Percentiles rank a stretch among this genome's conserved stretches.
Evolutionary conservation across 2,329 filamentous ascomycete genomes (phyloP).

Genomic region (Scortechinia acanthostroma): DNA sequence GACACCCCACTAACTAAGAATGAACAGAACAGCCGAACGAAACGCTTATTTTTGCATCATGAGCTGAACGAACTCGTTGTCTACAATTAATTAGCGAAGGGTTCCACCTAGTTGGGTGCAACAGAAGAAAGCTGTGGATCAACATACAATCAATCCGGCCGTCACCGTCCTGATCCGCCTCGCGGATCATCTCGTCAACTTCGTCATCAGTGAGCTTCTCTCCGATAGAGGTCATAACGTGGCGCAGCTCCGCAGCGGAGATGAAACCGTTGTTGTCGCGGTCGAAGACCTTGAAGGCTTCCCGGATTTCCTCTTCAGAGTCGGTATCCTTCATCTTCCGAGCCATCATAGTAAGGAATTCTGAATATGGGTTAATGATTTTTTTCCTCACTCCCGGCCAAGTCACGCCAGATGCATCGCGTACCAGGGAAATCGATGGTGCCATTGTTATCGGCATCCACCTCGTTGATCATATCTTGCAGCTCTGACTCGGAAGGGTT

Average conservation of each 20-base stretch:
- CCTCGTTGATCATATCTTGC: constrained; percentile 62
- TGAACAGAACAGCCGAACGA: not conserved
- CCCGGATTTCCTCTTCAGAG: constrained; percentile 56
- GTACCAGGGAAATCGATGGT: constrained; percentile 57
- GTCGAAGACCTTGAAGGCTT: constrained; percentile 62
- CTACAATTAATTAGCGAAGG: not conserved
- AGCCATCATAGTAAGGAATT: constrained; percentile 63
- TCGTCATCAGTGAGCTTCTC: constrained; percentile 58
- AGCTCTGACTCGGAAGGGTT: constrained; percentile 56
- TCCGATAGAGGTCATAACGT: constrained; percentile 58
- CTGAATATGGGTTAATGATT: constrained; percentile 17
- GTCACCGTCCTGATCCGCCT: constrained; percentile 58
- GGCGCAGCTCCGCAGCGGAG: constrained; percentile 50
- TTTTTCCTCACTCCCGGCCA: not conserved
- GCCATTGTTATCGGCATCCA: constrained; percentile 57
- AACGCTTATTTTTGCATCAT: constrained; percentile 3
- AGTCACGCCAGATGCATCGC: not conserved
- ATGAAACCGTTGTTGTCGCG: constrained; percentile 61
- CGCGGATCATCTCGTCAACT: constrained; percentile 59
- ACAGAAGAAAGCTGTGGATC: not conserved
- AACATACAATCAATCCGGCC: constrained; percentile 53
- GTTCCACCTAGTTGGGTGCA: no score
- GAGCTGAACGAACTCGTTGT: constrained; percentile 3
- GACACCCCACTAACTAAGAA: no score
- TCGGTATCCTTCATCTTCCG: constrained; percentile 54